phyloP scores from a whole-genome alignment of 2,329 filamentous ascomycete genomes.

The Colletotrichum phormii region DNA sequence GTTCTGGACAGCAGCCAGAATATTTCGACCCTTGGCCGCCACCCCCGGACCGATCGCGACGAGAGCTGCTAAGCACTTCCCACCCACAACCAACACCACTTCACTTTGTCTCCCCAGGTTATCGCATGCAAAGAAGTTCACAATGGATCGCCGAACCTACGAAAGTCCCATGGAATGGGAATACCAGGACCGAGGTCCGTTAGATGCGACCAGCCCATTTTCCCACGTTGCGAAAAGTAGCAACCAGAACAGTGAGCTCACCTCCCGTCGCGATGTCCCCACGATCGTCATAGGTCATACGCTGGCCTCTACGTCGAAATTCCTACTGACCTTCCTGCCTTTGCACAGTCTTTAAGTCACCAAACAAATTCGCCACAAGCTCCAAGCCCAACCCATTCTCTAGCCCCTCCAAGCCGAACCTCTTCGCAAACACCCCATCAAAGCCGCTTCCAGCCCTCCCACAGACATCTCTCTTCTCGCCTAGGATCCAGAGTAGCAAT shows the following conservation, averaged over 20 bases:
- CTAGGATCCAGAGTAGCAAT: slow-evolving; percentile 53
- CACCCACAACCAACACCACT: slow-evolving; percentile 14
- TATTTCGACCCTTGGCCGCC: slow-evolving; percentile 13
- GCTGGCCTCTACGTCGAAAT: not conserved
- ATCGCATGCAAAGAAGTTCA: slow-evolving; percentile 19
- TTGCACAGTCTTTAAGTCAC: slow-evolving; percentile 51
- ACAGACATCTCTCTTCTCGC: slow-evolving; percentile 59
- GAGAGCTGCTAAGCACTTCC: not conserved
- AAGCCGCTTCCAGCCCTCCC: slow-evolving; percentile 54
- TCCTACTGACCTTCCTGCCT: not conserved
- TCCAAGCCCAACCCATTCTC: slow-evolving; percentile 50
- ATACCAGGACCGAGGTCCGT: slow-evolving; percentile 67
- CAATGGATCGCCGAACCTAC: slow-evolving; percentile 66
- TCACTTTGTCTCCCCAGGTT: not conserved
- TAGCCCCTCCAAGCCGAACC: slow-evolving; percentile 40
- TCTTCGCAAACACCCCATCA: slow-evolving; percentile 50
- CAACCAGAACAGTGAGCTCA: slow-evolving; percentile 54
- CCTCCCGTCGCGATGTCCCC: not conserved
- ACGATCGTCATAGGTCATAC: not conserved
- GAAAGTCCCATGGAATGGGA: slow-evolving; percentile 77
- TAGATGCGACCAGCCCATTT: slow-evolving; percentile 73
- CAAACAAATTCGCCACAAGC: slow-evolving; percentile 46
- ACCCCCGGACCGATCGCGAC: slow-evolving; percentile 9
- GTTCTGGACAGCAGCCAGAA: slow-evolving; percentile 5
- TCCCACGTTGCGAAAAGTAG: slow-evolving; percentile 59